Evolutionary conservation across 1,139 yeast genomes (phyloP).

Genomic region (Geotrichum klebahnii): DNA sequence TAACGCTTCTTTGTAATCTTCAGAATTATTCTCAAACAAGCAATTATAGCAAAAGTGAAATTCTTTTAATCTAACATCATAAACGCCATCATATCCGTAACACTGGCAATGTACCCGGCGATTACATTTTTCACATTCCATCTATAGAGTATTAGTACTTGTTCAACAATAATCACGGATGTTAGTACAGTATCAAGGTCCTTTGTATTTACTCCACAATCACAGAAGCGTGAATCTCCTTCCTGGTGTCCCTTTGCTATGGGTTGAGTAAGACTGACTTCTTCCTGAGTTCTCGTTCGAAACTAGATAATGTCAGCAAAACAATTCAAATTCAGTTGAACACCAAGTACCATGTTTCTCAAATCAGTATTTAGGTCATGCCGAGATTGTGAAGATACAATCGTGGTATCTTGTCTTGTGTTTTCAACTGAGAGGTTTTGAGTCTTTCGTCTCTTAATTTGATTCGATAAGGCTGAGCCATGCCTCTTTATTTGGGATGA

Average conservation of each 20-base stretch:
- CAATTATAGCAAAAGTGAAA: conserved; percentile 18
- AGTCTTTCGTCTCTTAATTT: not conserved
- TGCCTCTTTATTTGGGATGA: not conserved
- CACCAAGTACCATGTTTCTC: conserved; percentile 12
- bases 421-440: not conserved
- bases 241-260: not conserved
- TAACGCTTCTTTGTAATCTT: conserved; percentile 11
- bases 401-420: not conserved
- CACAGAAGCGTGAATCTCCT: conserved; percentile 1
- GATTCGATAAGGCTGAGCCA: not conserved
- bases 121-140: conserved; percentile 17
- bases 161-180: not conserved
- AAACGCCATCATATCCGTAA: conserved; percentile 12
- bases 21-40: conserved; percentile 9
- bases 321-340: not conserved
- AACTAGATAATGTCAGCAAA: conserved; percentile 6
- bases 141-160: conserved; percentile 3
- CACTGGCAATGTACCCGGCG: conserved; percentile 20
- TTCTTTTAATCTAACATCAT: conserved; percentile 8
- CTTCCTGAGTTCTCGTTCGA: conserved; percentile 17
- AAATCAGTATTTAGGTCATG: conserved; percentile 5
- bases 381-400: not conserved
- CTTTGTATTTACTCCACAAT: conserved; percentile 5
- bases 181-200: conserved; percentile 5
- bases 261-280: conserved; percentile 13